phyloP scores from a whole-genome alignment of 2,329 filamentous ascomycete genomes.

The Fusarium guadeloupense region DNA sequence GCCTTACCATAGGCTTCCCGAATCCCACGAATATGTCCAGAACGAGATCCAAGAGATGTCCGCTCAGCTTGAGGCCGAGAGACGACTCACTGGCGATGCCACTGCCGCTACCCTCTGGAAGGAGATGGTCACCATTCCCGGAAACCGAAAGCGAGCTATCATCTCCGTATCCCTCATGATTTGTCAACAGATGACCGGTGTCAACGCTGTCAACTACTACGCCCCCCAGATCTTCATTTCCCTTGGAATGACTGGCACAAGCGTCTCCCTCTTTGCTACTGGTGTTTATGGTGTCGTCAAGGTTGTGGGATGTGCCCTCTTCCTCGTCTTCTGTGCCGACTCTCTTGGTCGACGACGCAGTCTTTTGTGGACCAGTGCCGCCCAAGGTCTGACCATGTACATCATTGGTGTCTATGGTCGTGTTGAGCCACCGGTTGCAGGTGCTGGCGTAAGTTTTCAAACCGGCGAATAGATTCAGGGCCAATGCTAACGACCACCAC shows the following conservation, averaged over 20 bases:
- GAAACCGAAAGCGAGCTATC: constrained; percentile 71
- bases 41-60: constrained; percentile 70
- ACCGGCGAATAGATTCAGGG: background rate
- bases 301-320: constrained; percentile 68
- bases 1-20: constrained; percentile 54
- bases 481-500: background rate
- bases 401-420: constrained; percentile 78
- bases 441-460: constrained; percentile 51
- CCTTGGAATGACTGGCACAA: constrained; percentile 66
- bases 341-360: constrained; percentile 70
- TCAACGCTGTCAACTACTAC: constrained; percentile 67
- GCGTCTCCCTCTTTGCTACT: constrained; percentile 73
- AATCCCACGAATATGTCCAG: constrained; percentile 63
- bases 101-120: constrained; percentile 65
- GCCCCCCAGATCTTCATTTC: constrained; percentile 74
- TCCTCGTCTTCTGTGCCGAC: constrained; percentile 74
- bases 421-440: constrained; percentile 64
- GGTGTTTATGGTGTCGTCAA: constrained; percentile 80
- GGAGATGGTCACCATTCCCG: constrained; percentile 69
- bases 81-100: constrained; percentile 63
- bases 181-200: constrained; percentile 79
- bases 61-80: constrained; percentile 69
- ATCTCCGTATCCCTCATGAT: constrained; percentile 70
- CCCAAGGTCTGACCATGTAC: constrained; percentile 70
- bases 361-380: constrained; percentile 71